Evolutionary conservation across 441 rosid genomes (phyloP), one percentile per base, ranked within the genome.

Genomic region (Syzygium malaccense): DNA sequence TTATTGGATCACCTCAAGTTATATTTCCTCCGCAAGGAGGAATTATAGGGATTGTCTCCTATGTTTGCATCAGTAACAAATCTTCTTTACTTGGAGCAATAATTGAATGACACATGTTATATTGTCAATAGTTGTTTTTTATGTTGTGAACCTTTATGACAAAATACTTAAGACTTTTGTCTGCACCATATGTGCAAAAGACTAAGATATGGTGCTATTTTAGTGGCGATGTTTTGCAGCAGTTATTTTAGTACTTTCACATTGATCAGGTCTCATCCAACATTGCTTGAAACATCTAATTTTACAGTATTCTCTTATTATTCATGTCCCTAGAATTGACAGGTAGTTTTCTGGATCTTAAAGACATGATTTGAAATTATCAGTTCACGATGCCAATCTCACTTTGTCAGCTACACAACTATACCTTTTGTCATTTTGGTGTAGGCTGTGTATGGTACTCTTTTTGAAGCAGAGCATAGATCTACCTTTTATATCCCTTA

Each of bases 401-500:
- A 23, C n/a, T 37, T 23, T 75, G 83, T 41, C 51, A 75, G 18
- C 83, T 88, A 71, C 75, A 55, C 51, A 41, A 32, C 78, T 49
- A 48, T 57, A n/a, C 32, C 85, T 88, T 66, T 32, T 32, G 41
- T 32, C 14, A 54, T 85, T 71, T 79, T 85, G 33, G 66, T 88
- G 89, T 94, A 98, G 99, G 99, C 99, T 5, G 99, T 96, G 37
- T 97, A 97, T 91, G 99, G 99, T 87, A 96, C 99, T 45, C 99
- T 98, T 92, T 98, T 95, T 86, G 99, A 98, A 91, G 99, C 99
- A 86, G 99, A 98, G 94, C 99, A 96, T 90, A 94, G 99, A 88
- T 98, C 99, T n/a, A 98, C 98, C 71, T 98, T 98, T 94, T 98
- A 96, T 92, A 90, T 98, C 87, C 99, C 99, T 7, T 97, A 98